Conservation (phyloP, 164 flowering plant genomes). For the Nymphaea colorata region DNA sequence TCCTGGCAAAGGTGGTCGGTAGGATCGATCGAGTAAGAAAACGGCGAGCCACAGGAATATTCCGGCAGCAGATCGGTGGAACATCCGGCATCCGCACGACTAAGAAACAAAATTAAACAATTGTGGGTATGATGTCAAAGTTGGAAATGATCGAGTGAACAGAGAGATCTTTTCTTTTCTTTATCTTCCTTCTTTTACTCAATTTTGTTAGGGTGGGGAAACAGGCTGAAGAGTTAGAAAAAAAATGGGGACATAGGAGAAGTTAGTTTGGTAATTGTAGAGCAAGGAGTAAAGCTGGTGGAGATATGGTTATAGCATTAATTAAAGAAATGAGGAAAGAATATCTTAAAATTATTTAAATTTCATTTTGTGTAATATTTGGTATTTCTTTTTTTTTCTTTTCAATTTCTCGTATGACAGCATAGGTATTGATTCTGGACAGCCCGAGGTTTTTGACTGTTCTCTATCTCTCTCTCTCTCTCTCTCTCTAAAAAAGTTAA, state of each 20-base stretch:
- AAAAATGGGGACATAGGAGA: not conserved
- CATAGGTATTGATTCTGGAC: no score
- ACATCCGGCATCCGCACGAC: not conserved
- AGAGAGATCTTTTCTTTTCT: not conserved
- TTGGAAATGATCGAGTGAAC: not conserved
- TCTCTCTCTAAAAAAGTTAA: no score
- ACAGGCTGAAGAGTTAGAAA: not conserved
- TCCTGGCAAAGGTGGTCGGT: not conserved
- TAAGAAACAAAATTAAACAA: no score
- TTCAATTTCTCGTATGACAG: no score
- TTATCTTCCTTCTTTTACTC: no score
- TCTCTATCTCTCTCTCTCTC: no score
- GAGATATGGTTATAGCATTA: not conserved
- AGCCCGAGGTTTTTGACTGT: no score
- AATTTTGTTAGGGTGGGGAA: not conserved
- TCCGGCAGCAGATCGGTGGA: not conserved
- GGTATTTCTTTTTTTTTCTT: no score
- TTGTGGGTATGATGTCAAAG: not conserved
- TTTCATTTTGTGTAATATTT: no score
- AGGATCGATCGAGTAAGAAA: not conserved
- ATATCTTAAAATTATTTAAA: no score
- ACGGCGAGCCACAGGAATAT: not conserved
- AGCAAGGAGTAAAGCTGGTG: not conserved
- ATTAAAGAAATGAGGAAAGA: not conserved
- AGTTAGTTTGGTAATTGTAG: not conserved